These are phyloP conservation scores for Aureobasidium sp. DNA, from an alignment of 2,329 filamentous ascomycete species.

Conservation along the genomic window DNA sequence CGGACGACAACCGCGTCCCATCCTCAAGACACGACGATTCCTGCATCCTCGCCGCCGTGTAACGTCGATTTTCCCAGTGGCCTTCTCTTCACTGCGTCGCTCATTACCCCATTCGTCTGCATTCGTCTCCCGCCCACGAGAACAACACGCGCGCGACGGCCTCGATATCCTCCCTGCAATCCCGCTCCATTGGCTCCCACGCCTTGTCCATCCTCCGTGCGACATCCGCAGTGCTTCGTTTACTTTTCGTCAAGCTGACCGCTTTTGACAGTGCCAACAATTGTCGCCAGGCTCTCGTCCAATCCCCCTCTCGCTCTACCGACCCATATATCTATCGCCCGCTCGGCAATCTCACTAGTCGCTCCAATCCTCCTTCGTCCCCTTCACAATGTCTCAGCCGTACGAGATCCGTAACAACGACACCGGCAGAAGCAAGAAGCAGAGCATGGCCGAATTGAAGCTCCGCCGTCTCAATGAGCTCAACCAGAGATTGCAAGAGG, in stretches of 20 bases:
- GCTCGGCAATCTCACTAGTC: neutral
- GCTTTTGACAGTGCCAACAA: conserved; percentile 8
- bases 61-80: conserved; percentile 7
- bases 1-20: neutral
- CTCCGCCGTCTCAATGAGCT: conserved; percentile 91
- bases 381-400: conserved; percentile 46
- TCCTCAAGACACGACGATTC: conserved; percentile 7
- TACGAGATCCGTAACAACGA: conserved; percentile 60
- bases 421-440: conserved; percentile 82
- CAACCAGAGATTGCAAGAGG: conserved; percentile 91
- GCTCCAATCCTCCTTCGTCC: neutral
- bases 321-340: neutral
- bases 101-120: conserved; percentile 10
- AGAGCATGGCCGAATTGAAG: conserved; percentile 98
- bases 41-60: conserved; percentile 11
- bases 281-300: neutral
- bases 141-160: conserved; percentile 8
- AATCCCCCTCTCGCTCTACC: neutral
- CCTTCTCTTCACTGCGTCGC: conserved; percentile 9
- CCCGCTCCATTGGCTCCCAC: conserved; percentile 12
- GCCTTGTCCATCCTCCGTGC: conserved; percentile 1
- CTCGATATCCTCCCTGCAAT: neutral
- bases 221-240: neutral
- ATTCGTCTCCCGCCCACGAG: conserved; percentile 8
- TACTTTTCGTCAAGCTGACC: conserved; percentile 11